phyloP scores from a whole-genome alignment of 2,329 filamentous ascomycete species.

The Aspergillus viridinutans region DNA sequence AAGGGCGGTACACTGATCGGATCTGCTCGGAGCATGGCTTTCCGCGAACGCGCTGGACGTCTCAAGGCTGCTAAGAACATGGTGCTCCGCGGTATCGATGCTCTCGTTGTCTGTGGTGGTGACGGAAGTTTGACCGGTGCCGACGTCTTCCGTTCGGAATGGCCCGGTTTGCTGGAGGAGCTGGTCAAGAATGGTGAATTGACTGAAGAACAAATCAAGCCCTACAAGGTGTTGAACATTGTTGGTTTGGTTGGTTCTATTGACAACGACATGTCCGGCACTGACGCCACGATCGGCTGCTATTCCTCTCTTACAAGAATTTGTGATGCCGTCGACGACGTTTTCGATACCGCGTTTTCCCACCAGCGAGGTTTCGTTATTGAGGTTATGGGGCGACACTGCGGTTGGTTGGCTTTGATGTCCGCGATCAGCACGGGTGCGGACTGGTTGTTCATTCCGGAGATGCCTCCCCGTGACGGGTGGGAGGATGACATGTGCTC shows the following conservation, averaged over 20 bases:
- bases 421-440: constrained; percentile 91
- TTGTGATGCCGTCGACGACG: constrained; percentile 93
- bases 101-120: constrained; percentile 92
- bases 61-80: constrained; percentile 89
- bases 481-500: constrained; percentile 87
- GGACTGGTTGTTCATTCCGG: constrained; percentile 95
- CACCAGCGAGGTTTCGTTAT: constrained; percentile 96
- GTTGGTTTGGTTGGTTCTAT: constrained; percentile 95
- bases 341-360: constrained; percentile 86
- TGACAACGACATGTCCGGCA: constrained; percentile 96
- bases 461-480: constrained; percentile 79
- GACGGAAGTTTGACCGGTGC: constrained; percentile 95
- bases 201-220: constrained; percentile 64
- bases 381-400: constrained; percentile 97
- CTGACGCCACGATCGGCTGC: constrained; percentile 94
- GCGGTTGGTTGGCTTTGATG: constrained; percentile 96
- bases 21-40: constrained; percentile 86
- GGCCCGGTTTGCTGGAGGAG: constrained; percentile 83
- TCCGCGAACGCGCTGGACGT: constrained; percentile 83
- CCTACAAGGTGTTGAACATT: constrained; percentile 86
- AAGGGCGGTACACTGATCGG: constrained; percentile 95
- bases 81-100: constrained; percentile 87
- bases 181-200: constrained; percentile 72
- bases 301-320: constrained; percentile 92
- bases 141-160: constrained; percentile 87